Percentiles rank a stretch among this genome's conserved stretches.
Evolutionary conservation across 169 alveolate genomes (phyloP).

Genomic region (Plasmodium cynomolgi): DNA sequence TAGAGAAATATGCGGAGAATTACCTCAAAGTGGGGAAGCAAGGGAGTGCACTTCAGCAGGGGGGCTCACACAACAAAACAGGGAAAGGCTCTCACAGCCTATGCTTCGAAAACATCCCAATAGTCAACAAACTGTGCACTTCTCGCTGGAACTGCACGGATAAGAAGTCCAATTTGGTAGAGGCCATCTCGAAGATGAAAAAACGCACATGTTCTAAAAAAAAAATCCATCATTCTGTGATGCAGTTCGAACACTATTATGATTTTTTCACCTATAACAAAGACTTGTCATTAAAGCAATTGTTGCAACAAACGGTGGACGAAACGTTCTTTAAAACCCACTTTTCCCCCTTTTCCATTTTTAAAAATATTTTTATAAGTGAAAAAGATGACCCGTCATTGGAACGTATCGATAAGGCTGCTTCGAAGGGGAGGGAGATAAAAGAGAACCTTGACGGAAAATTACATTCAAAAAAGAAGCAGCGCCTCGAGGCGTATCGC

Average conservation of each 20-base stretch:
- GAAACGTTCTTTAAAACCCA: conserved; percentile 8
- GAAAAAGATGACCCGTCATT: background rate
- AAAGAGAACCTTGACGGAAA: background rate
- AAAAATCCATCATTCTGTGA: background rate
- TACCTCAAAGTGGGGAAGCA: background rate
- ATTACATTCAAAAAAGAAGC: background rate
- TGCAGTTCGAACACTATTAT: conserved; percentile 12
- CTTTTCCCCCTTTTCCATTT: conserved; percentile 58
- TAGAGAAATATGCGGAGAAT: conserved; percentile 22
- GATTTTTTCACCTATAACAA: conserved; percentile 48
- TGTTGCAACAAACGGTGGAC: conserved; percentile 27
- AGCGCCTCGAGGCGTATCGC: background rate
- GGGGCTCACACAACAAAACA: background rate
- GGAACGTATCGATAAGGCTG: background rate
- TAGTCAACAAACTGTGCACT: conserved; percentile 8
- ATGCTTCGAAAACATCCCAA: conserved; percentile 26
- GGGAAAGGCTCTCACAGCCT: background rate
- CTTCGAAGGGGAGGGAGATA: background rate
- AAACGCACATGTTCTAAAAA: background rate
- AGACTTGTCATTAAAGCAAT: conserved; percentile 13
- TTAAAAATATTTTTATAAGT: conserved; percentile 31
- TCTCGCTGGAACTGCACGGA: background rate
- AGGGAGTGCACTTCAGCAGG: background rate
- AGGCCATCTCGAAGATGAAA: background rate
- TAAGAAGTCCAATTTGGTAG: conserved; percentile 22